These are phyloP conservation scores for Amaranthus tricolor DNA, from an alignment of 179 eudicot genomes.

Conservation along the genomic window DNA sequence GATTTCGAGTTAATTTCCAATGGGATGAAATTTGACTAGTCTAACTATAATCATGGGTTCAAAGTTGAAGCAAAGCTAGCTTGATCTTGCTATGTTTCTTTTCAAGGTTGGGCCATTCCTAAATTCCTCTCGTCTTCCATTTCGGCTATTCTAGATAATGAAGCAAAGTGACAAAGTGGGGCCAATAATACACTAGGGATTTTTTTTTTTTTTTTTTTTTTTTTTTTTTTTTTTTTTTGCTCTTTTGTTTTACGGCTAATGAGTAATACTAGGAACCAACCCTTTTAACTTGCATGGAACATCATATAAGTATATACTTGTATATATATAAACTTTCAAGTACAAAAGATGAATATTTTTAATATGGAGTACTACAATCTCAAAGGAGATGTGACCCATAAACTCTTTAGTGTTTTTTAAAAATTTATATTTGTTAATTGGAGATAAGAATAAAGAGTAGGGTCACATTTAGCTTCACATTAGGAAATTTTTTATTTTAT, in stretches of 20 bases:
- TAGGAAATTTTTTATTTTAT: not conserved
- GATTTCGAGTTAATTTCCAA: too few relatives aligned
- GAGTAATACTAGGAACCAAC: conserved; percentile 11
- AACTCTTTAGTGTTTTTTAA: not conserved
- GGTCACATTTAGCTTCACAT: not conserved
- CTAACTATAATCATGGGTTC: too few relatives aligned
- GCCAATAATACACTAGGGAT: not conserved
- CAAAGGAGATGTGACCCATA: conserved; percentile 11
- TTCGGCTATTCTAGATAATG: not conserved
- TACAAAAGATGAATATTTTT: conserved; percentile 21
- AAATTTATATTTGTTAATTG: not conserved
- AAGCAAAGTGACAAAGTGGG: conserved; percentile 19
- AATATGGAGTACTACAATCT: conserved; percentile 12
- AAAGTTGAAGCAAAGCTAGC: too few relatives aligned
- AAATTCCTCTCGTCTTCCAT: too few relatives aligned
- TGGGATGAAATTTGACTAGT: too few relatives aligned
- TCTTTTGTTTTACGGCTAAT: conserved; percentile 18
- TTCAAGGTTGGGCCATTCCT: too few relatives aligned
- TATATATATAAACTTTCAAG: conserved; percentile 10
- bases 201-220: not conserved
- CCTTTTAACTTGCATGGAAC: conserved; percentile 20
- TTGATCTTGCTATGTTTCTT: too few relatives aligned
- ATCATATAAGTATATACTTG: not conserved
- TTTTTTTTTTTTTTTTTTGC: not conserved
- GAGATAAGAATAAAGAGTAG: conserved; percentile 10